Evolutionary conservation across 768 basidiomycete genomes (phyloP), one percentile per base, ranked within the genome.

Genomic region (Thelephora ganbajun): DNA sequence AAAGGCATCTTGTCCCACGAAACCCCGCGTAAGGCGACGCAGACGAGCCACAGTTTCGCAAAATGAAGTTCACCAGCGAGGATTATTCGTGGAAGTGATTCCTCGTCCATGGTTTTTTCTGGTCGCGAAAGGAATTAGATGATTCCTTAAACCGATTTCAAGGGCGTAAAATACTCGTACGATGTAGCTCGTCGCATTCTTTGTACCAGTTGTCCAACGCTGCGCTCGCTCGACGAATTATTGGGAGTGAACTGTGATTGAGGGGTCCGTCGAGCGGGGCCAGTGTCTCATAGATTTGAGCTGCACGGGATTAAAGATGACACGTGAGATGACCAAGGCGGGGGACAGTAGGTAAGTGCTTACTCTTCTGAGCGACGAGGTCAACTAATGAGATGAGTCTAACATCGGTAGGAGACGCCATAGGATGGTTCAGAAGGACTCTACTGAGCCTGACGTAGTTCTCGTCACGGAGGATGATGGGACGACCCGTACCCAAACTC

Each of bases 1-100:
- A 86, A 89, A 3, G 89, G 80, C 83, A 96, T 89, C 64, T 91
- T 92, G 58, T 96, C 91, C 92, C 91, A 97, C 4, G 86, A 79
- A 20, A 84, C 86, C 14, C 92, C 92, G 50, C 92, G 77, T 42
- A 97, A 68, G 11, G 90, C 90, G 19, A 94, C 83, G 59, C 92
- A 96, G 18, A 92, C 83, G 30, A 94, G 76, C 92, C 92, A 96
- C 4, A 97, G 71, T 61, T 94, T 93, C 23, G 92, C 87, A 59
- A 94, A 92, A 58, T 92, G 81, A 45, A 94, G 69, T 59, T 96
- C 92, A 5, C 83, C 85, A 2, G 80, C 80, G 18, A 96, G 77
- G 43, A 97, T 79, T 65, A 89, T 92, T 44, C 90, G 77, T 33
- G 91, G 72, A 11, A 96, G 69, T 7, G 84, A 78, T 35, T 90